A percentile compares a stretch with the other conserved stretches of the same genome.
Conservation (phyloP, 2,329 filamentous ascomycete species). For the Ophiostoma tasmaniense region DNA sequence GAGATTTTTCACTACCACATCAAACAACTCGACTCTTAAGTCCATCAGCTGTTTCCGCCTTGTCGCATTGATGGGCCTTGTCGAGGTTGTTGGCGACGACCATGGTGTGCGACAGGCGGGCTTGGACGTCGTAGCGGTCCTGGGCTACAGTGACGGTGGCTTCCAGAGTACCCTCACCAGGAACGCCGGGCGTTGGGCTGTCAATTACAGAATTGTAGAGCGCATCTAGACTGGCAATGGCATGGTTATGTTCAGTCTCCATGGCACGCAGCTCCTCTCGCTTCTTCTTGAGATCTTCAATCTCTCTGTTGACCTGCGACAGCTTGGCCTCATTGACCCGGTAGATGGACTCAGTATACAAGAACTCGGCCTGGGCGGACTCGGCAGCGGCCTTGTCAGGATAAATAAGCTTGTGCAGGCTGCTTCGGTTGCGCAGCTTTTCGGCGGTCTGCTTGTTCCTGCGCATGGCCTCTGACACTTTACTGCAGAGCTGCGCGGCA, state of each 20-base stretch:
- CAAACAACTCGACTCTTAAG: not conserved
- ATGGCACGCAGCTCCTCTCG: not conserved
- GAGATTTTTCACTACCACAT: not conserved
- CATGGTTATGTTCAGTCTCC: not conserved
- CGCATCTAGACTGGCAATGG: not conserved
- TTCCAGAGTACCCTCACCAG: not conserved
- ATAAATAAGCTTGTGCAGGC: not conserved
- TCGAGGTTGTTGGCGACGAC: slow-evolving; percentile 3
- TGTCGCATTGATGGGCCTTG: not conserved
- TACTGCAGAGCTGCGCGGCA: not conserved
- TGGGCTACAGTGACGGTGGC: not conserved
- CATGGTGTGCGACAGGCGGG: not conserved
- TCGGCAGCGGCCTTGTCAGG: not conserved
- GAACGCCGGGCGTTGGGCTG: not conserved
- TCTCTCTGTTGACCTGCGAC: not conserved
- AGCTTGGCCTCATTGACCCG: not conserved
- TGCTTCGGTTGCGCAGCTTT: not conserved
- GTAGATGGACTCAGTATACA: not conserved
- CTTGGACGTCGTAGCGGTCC: slow-evolving; percentile 10
- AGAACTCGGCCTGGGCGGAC: not conserved
- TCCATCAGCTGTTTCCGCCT: not conserved
- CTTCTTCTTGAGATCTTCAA: not conserved
- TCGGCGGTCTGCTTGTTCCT: not conserved
- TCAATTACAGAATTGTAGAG: not conserved
- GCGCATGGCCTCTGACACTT: not conserved